Evolutionary conservation across 2,329 filamentous ascomycete genomes (phyloP).

Genomic region (Botrytis elliptica): DNA sequence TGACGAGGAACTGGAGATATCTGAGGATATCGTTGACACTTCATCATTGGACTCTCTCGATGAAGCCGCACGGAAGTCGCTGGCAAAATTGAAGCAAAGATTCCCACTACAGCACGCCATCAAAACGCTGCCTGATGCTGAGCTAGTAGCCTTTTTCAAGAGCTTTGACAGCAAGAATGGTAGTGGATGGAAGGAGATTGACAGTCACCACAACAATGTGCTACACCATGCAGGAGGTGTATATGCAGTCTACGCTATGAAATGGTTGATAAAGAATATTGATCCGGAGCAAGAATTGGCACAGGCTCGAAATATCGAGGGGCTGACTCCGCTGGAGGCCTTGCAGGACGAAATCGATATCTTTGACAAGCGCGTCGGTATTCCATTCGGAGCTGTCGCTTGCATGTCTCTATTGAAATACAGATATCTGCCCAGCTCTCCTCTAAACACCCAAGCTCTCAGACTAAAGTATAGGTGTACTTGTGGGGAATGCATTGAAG

Average conservation of each 20-base stretch:
- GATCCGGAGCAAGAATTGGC: slow-evolving; percentile 22
- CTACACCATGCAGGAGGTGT: slow-evolving; percentile 26
- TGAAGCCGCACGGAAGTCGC: neutral
- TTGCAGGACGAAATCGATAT: slow-evolving; percentile 38
- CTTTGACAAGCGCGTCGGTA: slow-evolving; percentile 39
- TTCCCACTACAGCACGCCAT: neutral
- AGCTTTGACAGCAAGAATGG: neutral
- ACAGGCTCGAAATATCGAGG: slow-evolving; percentile 35
- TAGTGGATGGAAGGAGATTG: slow-evolving; percentile 22
- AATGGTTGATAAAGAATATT: slow-evolving; percentile 37
- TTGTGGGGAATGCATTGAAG: slow-evolving; percentile 41
- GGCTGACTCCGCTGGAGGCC: slow-evolving; percentile 40
- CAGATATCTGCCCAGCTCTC: neutral
- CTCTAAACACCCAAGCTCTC: neutral
- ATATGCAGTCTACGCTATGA: slow-evolving; percentile 21
- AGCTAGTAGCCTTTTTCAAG: slow-evolving; percentile 18
- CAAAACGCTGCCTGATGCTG: neutral
- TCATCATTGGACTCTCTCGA: neutral
- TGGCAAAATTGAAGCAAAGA: neutral
- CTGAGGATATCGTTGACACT: neutral
- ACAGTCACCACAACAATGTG: slow-evolving; percentile 25
- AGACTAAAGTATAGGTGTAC: slow-evolving; percentile 42
- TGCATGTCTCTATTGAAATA: neutral
- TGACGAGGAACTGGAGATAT: neutral
- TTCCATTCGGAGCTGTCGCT: slow-evolving; percentile 31